Evolutionary conservation across 2,329 filamentous ascomycete species (phyloP).

Genomic region (Cercospora brassicicola): DNA sequence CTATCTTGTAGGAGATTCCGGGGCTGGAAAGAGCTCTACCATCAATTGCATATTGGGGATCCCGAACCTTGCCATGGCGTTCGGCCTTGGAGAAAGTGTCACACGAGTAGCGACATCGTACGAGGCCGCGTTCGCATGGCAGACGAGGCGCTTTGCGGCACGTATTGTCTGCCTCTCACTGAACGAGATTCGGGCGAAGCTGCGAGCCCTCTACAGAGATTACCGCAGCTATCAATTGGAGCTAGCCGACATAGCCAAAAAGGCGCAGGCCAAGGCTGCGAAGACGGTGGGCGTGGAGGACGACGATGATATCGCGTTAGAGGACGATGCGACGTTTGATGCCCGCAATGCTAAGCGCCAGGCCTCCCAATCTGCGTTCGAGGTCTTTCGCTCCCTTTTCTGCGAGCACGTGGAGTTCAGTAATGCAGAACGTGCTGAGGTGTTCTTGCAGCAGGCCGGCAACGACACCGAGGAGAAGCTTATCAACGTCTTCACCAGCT

Average conservation of each 20-base stretch:
- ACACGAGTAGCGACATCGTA: conserved; percentile 14
- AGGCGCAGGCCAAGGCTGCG: background rate
- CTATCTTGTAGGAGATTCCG: conserved; percentile 16
- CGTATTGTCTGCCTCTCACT: background rate
- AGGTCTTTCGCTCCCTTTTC: conserved; percentile 14
- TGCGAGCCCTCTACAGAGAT: conserved; percentile 2
- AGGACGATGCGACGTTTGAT: background rate
- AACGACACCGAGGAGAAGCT: background rate
- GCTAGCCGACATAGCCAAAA: background rate
- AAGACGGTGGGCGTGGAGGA: background rate
- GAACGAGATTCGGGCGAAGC: background rate
- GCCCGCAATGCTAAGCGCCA: background rate
- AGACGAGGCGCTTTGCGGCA: background rate
- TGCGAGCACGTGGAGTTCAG: conserved; percentile 2
- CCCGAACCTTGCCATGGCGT: conserved; percentile 2
- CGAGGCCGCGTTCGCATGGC: conserved; percentile 1
- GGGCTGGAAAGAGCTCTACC: conserved; percentile 14
- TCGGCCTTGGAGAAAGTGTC: conserved; percentile 6
- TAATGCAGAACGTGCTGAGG: background rate
- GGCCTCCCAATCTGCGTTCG: conserved; percentile 11
- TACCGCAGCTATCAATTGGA: conserved; percentile 8
- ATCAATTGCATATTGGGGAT: conserved; percentile 14
- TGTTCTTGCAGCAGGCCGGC: background rate
- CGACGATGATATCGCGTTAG: background rate
- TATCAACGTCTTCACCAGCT: background rate